These are phyloP conservation scores for Gyromitra esculenta DNA, from an alignment of 2,329 filamentous ascomycete genomes.

Conservation along the genomic window DNA sequence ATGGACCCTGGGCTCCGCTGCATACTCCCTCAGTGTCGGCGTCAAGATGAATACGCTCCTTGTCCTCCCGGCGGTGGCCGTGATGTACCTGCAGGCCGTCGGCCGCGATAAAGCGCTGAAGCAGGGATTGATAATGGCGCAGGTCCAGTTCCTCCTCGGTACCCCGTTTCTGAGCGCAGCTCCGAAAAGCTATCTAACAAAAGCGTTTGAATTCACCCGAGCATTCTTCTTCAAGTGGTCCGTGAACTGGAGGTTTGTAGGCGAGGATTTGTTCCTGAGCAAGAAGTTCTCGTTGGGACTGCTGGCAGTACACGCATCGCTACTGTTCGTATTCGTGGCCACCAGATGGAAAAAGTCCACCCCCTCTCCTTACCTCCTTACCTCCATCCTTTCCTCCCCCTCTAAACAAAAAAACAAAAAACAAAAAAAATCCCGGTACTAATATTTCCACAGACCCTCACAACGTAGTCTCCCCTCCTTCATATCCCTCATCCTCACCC, in stretches of 20 bases:
- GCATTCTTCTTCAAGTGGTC: constrained; percentile 98
- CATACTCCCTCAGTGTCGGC: constrained; percentile 82
- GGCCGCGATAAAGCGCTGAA: constrained; percentile 73
- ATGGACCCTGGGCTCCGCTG: constrained; percentile 77
- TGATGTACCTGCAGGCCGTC: constrained; percentile 74
- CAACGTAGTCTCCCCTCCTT: constrained; percentile 69
- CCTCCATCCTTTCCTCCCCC: too few relatives aligned
- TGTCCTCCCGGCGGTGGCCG: constrained; percentile 79
- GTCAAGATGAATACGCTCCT: constrained; percentile 94
- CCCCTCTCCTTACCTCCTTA: too few relatives aligned
- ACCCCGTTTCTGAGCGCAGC: constrained; percentile 61
- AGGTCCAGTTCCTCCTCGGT: constrained; percentile 69
- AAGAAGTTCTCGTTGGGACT: constrained; percentile 74
- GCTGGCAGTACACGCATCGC: constrained; percentile 70
- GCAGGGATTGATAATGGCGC: constrained; percentile 75
- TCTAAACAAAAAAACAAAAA: background rate
- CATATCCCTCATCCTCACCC: constrained; percentile 62
- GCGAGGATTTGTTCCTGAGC: constrained; percentile 80
- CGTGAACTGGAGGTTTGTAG: constrained; percentile 97
- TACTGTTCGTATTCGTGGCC: constrained; percentile 74
- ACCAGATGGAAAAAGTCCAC: constrained; percentile 69
- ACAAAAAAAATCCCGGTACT: background rate
- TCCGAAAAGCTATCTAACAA: constrained; percentile 72
- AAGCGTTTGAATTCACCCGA: constrained; percentile 89
- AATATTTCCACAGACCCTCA: constrained; percentile 68